A percentile compares a stretch with the other conserved stretches of the same genome.
These are phyloP conservation scores for Ogataea ganodermae DNA, from an alignment of 805 yeast genomes.

Conservation along the genomic window DNA sequence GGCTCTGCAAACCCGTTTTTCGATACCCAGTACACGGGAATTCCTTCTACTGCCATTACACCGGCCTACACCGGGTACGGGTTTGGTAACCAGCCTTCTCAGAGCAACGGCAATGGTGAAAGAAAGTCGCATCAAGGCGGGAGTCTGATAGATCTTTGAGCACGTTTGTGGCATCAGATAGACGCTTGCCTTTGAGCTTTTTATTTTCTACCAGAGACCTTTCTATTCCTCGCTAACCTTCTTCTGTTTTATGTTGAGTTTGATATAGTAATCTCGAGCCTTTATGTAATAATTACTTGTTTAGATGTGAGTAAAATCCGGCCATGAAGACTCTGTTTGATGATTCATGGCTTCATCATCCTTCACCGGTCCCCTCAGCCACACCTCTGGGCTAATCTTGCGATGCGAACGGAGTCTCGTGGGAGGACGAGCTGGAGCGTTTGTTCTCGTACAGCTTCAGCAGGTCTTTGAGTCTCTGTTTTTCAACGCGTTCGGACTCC, in stretches of 20 bases:
- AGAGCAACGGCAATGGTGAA: conserved; percentile 29
- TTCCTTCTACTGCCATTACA: conserved; percentile 61
- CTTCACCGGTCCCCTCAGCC: too few species aligned
- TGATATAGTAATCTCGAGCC: not conserved
- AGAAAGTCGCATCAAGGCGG: conserved; percentile 20
- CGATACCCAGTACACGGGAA: conserved; percentile 71
- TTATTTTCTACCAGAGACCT: too few species aligned
- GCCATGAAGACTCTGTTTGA: too few species aligned
- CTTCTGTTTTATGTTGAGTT: not conserved
- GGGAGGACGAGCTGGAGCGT: not conserved
- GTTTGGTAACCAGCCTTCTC: conserved; percentile 71
- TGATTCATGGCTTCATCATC: too few species aligned
- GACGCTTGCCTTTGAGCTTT: too few species aligned
- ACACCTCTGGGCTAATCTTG: too few species aligned
- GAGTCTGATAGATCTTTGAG: conserved; percentile 37
- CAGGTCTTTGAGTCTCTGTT: conserved; percentile 46
- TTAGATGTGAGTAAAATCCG: not conserved
- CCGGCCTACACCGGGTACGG: conserved; percentile 94
- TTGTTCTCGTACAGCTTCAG: conserved; percentile 36
- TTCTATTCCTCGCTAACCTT: not conserved
- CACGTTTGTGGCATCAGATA: too few species aligned
- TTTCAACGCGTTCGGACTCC: conserved; percentile 53
- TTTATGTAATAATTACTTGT: not conserved
- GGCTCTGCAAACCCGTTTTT: conserved; percentile 60
- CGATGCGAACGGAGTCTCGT: not conserved